Percentiles rank a stretch among this genome's conserved stretches.
phyloP scores from a whole-genome alignment of 805 yeast genomes.

The Saccharomyces mikatae region DNA sequence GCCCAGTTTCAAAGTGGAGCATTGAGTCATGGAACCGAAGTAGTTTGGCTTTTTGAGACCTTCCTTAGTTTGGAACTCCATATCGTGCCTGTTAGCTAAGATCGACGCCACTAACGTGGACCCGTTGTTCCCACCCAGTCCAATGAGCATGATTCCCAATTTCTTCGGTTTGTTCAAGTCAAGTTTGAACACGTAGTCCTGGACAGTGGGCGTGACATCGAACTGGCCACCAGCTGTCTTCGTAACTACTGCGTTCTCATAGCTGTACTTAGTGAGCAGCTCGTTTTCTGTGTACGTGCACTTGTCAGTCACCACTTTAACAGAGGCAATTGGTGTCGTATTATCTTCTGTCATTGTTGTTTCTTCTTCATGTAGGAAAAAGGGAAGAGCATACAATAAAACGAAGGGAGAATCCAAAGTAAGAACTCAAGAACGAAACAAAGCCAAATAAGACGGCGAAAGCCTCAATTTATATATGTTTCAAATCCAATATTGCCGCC shows the following conservation, averaged over 20 bases:
- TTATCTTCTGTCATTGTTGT: neutral
- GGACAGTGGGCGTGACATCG: slow-evolving; percentile 60
- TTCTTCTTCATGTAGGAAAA: neutral
- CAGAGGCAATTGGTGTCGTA: neutral
- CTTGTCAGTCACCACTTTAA: neutral
- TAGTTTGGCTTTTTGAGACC: slow-evolving; percentile 74
- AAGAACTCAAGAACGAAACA: neutral
- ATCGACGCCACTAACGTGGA: slow-evolving; percentile 80
- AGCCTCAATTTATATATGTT: neutral
- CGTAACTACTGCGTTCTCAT: slow-evolving; percentile 2
- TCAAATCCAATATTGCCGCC: neutral
- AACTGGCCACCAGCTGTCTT: slow-evolving; percentile 37
- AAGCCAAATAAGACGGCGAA: neutral
- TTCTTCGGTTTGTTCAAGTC: slow-evolving; percentile 67
- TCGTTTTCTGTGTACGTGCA: neutral
- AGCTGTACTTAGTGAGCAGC: slow-evolving; percentile 5
- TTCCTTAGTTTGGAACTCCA: slow-evolving; percentile 70
- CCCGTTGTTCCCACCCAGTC: slow-evolving; percentile 96
- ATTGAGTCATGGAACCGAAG: slow-evolving; percentile 90
- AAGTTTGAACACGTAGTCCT: slow-evolving; percentile 77
- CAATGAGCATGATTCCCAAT: slow-evolving; percentile 84
- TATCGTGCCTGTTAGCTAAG: slow-evolving; percentile 73
- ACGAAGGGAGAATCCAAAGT: neutral
- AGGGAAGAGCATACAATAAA: no score
- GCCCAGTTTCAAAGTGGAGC: slow-evolving; percentile 85